Base-by-base conservation (phyloP, 768 basidiomycete genomes). In the Kwoniella dendrophila region DNA sequence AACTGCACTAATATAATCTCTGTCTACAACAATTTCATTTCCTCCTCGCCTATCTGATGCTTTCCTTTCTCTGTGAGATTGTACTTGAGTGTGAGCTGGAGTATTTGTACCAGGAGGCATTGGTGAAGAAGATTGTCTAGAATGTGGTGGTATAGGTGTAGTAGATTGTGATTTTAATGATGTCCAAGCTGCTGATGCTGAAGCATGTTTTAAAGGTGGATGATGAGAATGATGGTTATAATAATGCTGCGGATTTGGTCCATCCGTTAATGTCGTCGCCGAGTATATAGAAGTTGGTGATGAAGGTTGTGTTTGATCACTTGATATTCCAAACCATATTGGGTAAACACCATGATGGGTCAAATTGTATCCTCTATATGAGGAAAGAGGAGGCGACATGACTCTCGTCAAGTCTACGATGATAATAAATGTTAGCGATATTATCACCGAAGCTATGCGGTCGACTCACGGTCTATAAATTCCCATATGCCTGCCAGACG, bases 331-430 rank as follows among this genome's bases (percentile, higher is more conserved):
- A 18, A 59, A 66, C 77, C 77, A 78, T 29, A 77, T 73, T 8
- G 70, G 59, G 34, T 57, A 70, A 26, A 78, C 64, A 7, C 77
- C 77, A 50, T 68, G 64, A 36, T 77, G 57, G 11, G 74, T 74
- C 7, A 78, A 69, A 41, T 75, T 66, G 58, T 59, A 69, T 5
- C 48, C 57, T 32, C 65, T 56, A n/a, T 56, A 33, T 16, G 55
- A 48, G 12, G 73, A 66, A 30, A 57, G 54, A 2, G 57, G 32
- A 1, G 75, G 66, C 4, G 64, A 48, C 75, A 77, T 78, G 30
- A 70, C 57, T 14, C 61, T 51, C 22, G 65, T 69, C 18, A 78
- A 63, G 38, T 74, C 75, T 78, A 59, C n/a, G 2, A 41, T 26
- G 36, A 53, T 33, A 18, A 14, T 11, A 49, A 14, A n/a, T 8